phyloP scores from a whole-genome alignment of 352 stramenopile species.

The Ophiocytium majus region DNA sequence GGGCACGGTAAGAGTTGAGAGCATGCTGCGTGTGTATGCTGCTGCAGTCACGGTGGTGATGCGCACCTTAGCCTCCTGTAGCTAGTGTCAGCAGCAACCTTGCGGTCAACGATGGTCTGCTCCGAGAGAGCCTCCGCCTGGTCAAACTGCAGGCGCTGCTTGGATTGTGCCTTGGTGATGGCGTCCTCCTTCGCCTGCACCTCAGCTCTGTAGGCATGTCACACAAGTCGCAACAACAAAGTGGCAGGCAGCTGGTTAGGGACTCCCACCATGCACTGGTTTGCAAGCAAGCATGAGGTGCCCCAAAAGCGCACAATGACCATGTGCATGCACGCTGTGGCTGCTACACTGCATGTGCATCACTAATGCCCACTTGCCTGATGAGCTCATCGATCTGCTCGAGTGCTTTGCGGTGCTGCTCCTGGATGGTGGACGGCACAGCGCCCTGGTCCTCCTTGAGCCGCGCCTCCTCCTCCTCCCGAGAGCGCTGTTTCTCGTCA shows the following conservation, averaged over 20 bases:
- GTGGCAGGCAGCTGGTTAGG: too few relatives aligned
- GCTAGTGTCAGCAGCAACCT: conserved; percentile 23
- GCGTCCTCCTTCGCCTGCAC: conserved; percentile 23
- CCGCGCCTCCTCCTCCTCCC: conserved; percentile 62
- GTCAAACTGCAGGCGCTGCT: conserved; percentile 67
- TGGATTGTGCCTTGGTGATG: conserved; percentile 61
- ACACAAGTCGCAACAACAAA: too few relatives aligned
- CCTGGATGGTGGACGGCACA: conserved; percentile 63
- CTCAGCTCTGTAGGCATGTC: conserved; percentile 8
- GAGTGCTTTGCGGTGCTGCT: conserved; percentile 75
- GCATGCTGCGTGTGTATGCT: too few relatives aligned
- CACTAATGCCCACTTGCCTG: too few relatives aligned
- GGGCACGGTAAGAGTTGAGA: too few relatives aligned
- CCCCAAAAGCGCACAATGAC: too few relatives aligned
- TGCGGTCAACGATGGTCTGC: conserved; percentile 71
- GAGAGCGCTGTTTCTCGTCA: conserved; percentile 69
- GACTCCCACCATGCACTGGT: too few relatives aligned
- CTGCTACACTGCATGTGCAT: too few relatives aligned
- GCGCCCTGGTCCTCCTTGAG: conserved; percentile 59
- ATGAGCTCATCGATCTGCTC: conserved; percentile 70
- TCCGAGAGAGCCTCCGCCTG: conserved; percentile 71
- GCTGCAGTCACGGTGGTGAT: neutral
- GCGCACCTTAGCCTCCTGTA: neutral
- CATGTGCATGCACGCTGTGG: too few relatives aligned
- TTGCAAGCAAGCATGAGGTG: too few relatives aligned